These are phyloP conservation scores for Diaporthe citrichinensis DNA, from an alignment of 2,329 filamentous ascomycete genomes.

Conservation along the genomic window DNA sequence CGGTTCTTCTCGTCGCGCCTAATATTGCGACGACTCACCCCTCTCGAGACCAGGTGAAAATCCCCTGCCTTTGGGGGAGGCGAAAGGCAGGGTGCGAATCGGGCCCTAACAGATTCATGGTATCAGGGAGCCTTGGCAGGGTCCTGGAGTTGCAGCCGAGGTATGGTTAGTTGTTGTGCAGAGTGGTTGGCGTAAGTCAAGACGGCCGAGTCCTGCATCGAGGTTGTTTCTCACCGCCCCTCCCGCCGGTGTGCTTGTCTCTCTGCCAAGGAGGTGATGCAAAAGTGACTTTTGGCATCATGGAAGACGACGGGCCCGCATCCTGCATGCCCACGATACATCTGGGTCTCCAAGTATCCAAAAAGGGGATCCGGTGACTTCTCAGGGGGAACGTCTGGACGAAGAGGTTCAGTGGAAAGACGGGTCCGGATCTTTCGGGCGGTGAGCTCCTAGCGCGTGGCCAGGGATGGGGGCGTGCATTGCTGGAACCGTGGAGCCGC, in stretches of 20 bases:
- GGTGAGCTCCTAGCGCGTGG: constrained; percentile 33
- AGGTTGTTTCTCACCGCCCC: constrained; percentile 25
- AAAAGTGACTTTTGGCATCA: constrained; percentile 29
- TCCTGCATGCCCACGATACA: constrained; percentile 27
- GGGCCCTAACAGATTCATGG: constrained; percentile 28
- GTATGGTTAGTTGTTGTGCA: not conserved
- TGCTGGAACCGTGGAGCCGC: constrained; percentile 18
- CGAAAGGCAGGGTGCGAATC: not conserved
- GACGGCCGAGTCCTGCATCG: constrained; percentile 4
- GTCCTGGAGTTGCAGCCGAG: constrained; percentile 26
- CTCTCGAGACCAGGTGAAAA: not conserved
- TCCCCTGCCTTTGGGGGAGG: constrained; percentile 20
- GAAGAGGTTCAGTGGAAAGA: constrained; percentile 12
- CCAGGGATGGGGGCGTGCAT: constrained; percentile 24
- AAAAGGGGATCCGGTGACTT: constrained; percentile 27
- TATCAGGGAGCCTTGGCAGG: constrained; percentile 24
- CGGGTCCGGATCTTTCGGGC: constrained; percentile 33
- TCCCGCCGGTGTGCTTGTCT: not conserved
- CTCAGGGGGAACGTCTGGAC: constrained; percentile 30
- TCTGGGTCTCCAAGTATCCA: constrained; percentile 22
- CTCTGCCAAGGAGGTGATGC: constrained; percentile 23
- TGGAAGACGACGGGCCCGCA: constrained; percentile 19
- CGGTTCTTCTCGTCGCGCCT: not conserved
- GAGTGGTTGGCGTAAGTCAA: not conserved
- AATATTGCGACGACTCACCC: not conserved